These are phyloP conservation scores for Aspergillus sp. DNA, from an alignment of 2,329 filamentous ascomycete genomes.

Conservation along the genomic window DNA sequence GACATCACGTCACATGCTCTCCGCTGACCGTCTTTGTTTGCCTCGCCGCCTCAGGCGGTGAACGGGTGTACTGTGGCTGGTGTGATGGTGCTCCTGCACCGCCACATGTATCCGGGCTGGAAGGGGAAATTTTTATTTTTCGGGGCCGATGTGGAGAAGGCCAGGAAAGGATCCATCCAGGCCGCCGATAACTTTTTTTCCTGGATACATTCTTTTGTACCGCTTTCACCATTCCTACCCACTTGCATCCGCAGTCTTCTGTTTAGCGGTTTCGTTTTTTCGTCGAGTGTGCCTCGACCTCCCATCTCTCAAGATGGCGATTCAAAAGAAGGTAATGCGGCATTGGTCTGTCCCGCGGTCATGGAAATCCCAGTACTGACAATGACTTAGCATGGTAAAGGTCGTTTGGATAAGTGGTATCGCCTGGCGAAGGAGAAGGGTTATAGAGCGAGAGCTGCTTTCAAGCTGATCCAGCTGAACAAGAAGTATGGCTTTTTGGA, in stretches of 20 bases:
- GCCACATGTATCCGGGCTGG: conserved; percentile 16
- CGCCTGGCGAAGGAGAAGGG: conserved; percentile 98
- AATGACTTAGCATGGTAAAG: conserved; percentile 74
- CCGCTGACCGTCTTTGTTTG: conserved; percentile 22
- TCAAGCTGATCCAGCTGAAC: conserved; percentile 97
- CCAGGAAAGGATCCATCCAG: conserved; percentile 10
- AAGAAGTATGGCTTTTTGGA: conserved; percentile 99
- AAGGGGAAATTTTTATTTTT: conserved; percentile 19
- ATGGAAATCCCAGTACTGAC: conserved; percentile 30
- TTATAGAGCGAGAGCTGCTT: conserved; percentile 91
- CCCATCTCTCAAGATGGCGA: conserved; percentile 67
- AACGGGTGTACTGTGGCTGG: neutral
- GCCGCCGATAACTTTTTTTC: conserved; percentile 30
- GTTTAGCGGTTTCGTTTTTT: conserved; percentile 19
- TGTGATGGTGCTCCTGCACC: neutral
- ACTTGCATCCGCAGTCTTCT: conserved; percentile 3
- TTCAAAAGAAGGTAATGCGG: conserved; percentile 78
- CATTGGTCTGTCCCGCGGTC: conserved; percentile 10
- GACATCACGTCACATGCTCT: conserved; percentile 40
- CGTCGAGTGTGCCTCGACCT: conserved; percentile 29
- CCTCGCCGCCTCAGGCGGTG: conserved; percentile 24
- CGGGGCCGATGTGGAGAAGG: conserved; percentile 15
- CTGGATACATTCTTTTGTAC: conserved; percentile 10
- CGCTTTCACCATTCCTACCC: conserved; percentile 16
- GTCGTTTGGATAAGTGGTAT: conserved; percentile 98